Evolutionary conservation across 371 early-diverging fungal genomes (phyloP).

Genomic region (Lichtheimia hyalospora): DNA sequence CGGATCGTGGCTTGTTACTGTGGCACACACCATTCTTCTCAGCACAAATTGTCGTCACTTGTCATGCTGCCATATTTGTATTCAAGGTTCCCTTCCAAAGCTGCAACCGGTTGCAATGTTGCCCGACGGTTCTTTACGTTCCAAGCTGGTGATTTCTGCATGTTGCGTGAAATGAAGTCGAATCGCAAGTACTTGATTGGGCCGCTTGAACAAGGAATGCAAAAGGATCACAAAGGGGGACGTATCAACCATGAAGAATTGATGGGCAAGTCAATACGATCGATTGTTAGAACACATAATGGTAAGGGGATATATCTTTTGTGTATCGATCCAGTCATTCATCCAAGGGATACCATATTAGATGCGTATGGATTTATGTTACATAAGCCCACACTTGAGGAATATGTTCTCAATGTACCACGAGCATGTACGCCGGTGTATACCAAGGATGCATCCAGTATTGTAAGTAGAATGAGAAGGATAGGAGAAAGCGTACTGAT

Average conservation of each 20-base stretch:
- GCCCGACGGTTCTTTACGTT: constrained; percentile 18
- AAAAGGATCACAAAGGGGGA: constrained; percentile 41
- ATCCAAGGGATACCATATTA: constrained; percentile 4
- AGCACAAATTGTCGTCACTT: too few relatives aligned
- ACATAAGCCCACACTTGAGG: constrained; percentile 72
- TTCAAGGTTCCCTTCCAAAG: too few relatives aligned
- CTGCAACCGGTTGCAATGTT: too few relatives aligned
- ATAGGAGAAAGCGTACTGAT: not conserved
- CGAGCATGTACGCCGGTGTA: constrained; percentile 75
- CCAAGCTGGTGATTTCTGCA: constrained; percentile 44
- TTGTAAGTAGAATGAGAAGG: constrained; percentile 31
- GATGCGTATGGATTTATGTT: constrained; percentile 45
- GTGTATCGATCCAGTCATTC: not conserved
- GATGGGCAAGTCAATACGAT: constrained; percentile 51
- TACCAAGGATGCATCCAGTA: constrained; percentile 73
- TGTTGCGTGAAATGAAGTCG: constrained; percentile 39
- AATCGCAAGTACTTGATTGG: constrained; percentile 45
- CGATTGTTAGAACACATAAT: constrained; percentile 39
- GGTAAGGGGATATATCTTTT: constrained; percentile 23
- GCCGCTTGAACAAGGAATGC: constrained; percentile 31
- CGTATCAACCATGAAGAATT: constrained; percentile 49
- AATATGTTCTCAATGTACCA: constrained; percentile 62
- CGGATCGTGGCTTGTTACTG: too few relatives aligned
- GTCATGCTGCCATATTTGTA: too few relatives aligned
- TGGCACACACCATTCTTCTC: too few relatives aligned